Conservation (phyloP, 768 basidiomycete species). For the Rhodotorula graminis region DNA sequence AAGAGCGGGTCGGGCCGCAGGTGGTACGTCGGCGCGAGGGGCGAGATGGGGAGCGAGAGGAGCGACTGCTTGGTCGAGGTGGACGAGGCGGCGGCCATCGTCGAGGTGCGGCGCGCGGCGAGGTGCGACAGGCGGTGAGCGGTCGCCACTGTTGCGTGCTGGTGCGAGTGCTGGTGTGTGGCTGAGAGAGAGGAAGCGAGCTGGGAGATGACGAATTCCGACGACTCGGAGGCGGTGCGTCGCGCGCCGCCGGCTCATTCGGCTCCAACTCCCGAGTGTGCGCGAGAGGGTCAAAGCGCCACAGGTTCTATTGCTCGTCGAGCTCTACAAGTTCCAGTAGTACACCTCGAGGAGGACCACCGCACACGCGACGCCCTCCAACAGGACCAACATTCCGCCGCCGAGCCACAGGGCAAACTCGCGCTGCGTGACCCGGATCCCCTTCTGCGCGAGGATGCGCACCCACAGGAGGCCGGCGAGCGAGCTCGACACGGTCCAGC, state of each 20-base stretch:
- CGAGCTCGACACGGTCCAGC: slow-evolving; percentile 79
- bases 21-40: slow-evolving; percentile 30
- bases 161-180: too few relatives aligned
- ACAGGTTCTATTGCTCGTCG: too few relatives aligned
- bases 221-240: too few relatives aligned
- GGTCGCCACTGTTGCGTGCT: background rate
- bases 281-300: too few relatives aligned
- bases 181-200: too few relatives aligned
- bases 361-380: slow-evolving; percentile 63
- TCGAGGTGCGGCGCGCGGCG: background rate
- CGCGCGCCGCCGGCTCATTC: too few relatives aligned
- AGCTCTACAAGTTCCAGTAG: slow-evolving; percentile 1
- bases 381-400: slow-evolving; percentile 57
- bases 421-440: slow-evolving; percentile 57
- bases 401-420: slow-evolving; percentile 71
- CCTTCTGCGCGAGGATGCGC: slow-evolving; percentile 67
- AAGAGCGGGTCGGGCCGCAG: slow-evolving; percentile 35
- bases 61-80: background rate
- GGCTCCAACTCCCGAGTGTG: too few relatives aligned
- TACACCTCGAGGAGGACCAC: slow-evolving; percentile 72
- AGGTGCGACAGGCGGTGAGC: background rate
- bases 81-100: background rate
- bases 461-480: slow-evolving; percentile 84
- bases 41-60: slow-evolving; percentile 31
- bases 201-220: too few relatives aligned